These are phyloP conservation scores for Colletotrichum somersetense DNA, from an alignment of 2,329 filamentous ascomycete species.

Conservation along the genomic window DNA sequence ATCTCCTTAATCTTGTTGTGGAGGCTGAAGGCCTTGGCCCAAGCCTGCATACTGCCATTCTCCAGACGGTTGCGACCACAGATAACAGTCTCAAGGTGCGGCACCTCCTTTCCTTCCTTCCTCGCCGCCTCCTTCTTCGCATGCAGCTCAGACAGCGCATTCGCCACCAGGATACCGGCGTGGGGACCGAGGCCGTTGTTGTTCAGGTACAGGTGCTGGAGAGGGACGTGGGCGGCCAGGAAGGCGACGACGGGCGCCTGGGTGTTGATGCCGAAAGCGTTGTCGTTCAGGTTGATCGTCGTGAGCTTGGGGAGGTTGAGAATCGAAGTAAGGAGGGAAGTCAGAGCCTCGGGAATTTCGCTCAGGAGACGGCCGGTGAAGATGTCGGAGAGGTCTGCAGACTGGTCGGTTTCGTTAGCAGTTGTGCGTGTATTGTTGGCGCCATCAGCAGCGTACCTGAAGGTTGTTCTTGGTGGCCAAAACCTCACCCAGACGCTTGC, in stretches of 20 bases:
- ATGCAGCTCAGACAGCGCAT: constrained; percentile 86
- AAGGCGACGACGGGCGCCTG: constrained; percentile 94
- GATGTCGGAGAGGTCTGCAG: constrained; percentile 95
- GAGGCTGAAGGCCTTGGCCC: constrained; percentile 88
- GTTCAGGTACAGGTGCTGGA: constrained; percentile 95
- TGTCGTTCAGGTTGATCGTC: constrained; percentile 96
- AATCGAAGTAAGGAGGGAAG: constrained; percentile 85
- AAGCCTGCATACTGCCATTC: constrained; percentile 95
- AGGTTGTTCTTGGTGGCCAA: constrained; percentile 87
- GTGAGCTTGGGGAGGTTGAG: constrained; percentile 87
- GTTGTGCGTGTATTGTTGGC: neutral
- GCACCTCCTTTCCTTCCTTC: constrained; percentile 78
- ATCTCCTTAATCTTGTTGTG: constrained; percentile 86
- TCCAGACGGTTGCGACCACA: constrained; percentile 96
- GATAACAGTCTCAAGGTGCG: constrained; percentile 93
- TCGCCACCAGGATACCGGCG: constrained; percentile 88
- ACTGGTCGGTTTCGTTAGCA: constrained; percentile 54
- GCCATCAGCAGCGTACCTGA: constrained; percentile 64
- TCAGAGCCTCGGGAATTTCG: constrained; percentile 93
- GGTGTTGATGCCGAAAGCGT: constrained; percentile 96
- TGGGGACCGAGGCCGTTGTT: constrained; percentile 97
- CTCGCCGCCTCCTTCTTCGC: constrained; percentile 85
- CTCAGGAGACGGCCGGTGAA: constrained; percentile 94
- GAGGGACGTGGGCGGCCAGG: constrained; percentile 86
- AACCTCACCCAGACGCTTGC: constrained; percentile 85